Base-by-base conservation (phyloP, 78 protist genomes). In the Guillardia theta region DNA sequence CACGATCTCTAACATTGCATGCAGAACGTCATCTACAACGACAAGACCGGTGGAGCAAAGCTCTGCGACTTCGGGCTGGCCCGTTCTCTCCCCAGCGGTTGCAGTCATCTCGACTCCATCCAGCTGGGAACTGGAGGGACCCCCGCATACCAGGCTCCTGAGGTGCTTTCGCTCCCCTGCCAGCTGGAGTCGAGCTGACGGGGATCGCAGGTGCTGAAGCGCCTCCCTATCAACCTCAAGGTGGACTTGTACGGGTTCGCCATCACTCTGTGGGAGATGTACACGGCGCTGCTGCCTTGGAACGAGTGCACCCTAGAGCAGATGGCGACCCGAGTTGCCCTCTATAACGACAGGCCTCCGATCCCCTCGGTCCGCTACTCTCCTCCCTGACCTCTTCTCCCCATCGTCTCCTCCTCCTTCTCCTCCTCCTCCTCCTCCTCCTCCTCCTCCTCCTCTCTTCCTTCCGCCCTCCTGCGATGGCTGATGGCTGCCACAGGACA, bases 61-160 rank as follows among this genome's bases (percentile, higher is more conserved):
- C 90, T 80, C 27, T 80, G 90, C 48, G 90, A 80, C 90, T 80
- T 80, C 37, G 90, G 90, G 37, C 90, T 80, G 18, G 90, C 90
- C 4, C 46, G 90, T 5, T 24, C 45, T 24, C 83, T 70, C n/a
- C 83, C 83, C 10, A 24, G 21, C 1, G 41, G 41, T 4, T 22
- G n/a, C 41, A 24, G 12, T 36, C 46, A 70, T 15, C 41, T 70
- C 46, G 46, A 70, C 83, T 43, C 83, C 41, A 10, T 30, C 58
- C 90, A 80, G 90, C 22, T 39, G 36, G 48, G 48, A 22, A 80
- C 90, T 19, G 90, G 53, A 18, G 90, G 90, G 44, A 80, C 90
- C 3, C 90, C 90, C 45, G 90, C 90, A 10, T 80, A 80, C 10
- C 90, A 80, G 45, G 78, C 33, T 21, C 62, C 62, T 53, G 62